Percentiles rank a stretch among this genome's conserved stretches.
Evolutionary conservation across 208 protist species (phyloP).

Genomic region (Crithidia thermophila): DNA sequence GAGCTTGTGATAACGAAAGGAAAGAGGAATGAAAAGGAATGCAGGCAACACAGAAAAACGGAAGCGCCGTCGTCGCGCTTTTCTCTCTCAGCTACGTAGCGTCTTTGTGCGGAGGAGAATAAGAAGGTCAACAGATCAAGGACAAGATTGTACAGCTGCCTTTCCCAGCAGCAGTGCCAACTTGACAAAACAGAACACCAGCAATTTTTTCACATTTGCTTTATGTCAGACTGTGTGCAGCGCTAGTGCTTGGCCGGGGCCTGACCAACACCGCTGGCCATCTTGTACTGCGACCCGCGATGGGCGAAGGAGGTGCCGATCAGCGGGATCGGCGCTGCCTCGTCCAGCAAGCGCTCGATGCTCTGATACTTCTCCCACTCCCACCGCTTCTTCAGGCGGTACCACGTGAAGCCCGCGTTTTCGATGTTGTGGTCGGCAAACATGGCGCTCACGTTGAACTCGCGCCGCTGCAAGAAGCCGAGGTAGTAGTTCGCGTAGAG

Average conservation of each 20-base stretch:
- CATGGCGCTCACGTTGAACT: slow-evolving; percentile 90
- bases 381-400: slow-evolving; percentile 82
- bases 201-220: not conserved
- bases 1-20: not conserved
- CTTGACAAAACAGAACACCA: not conserved
- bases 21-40: not conserved
- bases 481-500: slow-evolving; percentile 90
- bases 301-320: slow-evolving; percentile 57
- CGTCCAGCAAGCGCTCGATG: slow-evolving; percentile 70
- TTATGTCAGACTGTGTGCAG: not conserved
- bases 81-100: too few species aligned
- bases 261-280: slow-evolving; percentile 34
- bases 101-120: too few species aligned
- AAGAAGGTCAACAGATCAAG: not conserved
- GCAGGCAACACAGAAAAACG: not conserved
- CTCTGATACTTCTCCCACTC: slow-evolving; percentile 81
- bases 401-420: slow-evolving; percentile 83
- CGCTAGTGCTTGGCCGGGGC: not conserved
- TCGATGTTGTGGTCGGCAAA: slow-evolving; percentile 90
- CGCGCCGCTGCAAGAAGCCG: slow-evolving; percentile 77
- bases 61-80: too few species aligned
- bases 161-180: too few species aligned
- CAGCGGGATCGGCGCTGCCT: slow-evolving; percentile 73
- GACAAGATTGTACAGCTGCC: not conserved
- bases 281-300: slow-evolving; percentile 68